Conservation (phyloP, 345 rosid genomes). For the Brassica napus region DNA sequence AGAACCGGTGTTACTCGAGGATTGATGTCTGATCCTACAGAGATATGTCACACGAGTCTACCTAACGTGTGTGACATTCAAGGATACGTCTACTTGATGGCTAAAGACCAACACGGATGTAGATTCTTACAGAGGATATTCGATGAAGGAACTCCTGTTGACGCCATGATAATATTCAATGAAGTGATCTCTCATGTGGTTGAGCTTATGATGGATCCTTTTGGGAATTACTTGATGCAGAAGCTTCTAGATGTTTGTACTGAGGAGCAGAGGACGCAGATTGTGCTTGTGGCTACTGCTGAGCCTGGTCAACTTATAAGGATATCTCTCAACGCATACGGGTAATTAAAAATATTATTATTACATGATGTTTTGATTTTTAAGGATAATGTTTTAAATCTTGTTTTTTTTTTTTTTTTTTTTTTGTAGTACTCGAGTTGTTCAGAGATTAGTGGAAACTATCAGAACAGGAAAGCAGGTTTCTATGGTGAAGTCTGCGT, state of each 20-base stretch:
- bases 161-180: slow-evolving; percentile 48
- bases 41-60: slow-evolving; percentile 19
- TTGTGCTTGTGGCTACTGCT: slow-evolving; percentile 44
- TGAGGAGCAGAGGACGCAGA: slow-evolving; percentile 56
- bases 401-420: background rate
- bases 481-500: slow-evolving; percentile 50
- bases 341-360: slow-evolving; percentile 34
- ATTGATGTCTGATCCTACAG: slow-evolving; percentile 12
- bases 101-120: slow-evolving; percentile 61
- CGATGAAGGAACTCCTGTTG: slow-evolving; percentile 49
- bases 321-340: slow-evolving; percentile 55
- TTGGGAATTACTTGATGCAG: slow-evolving; percentile 59
- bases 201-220: slow-evolving; percentile 62
- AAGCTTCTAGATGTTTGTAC: slow-evolving; percentile 56
- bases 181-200: slow-evolving; percentile 54
- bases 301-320: slow-evolving; percentile 54
- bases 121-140: slow-evolving; percentile 56
- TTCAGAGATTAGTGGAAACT: slow-evolving; percentile 70
- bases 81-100: slow-evolving; percentile 48
- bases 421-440: slow-evolving; percentile 59
- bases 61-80: slow-evolving; percentile 45
- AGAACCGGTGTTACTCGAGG: slow-evolving; percentile 21
- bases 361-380: background rate
- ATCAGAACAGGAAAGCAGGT: slow-evolving; percentile 61
- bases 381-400: background rate